A percentile compares a stretch with the other conserved stretches of the same genome.
Conservation (phyloP, 1,284 basidiomycete genomes). For the Neolentinus lepideus region DNA sequence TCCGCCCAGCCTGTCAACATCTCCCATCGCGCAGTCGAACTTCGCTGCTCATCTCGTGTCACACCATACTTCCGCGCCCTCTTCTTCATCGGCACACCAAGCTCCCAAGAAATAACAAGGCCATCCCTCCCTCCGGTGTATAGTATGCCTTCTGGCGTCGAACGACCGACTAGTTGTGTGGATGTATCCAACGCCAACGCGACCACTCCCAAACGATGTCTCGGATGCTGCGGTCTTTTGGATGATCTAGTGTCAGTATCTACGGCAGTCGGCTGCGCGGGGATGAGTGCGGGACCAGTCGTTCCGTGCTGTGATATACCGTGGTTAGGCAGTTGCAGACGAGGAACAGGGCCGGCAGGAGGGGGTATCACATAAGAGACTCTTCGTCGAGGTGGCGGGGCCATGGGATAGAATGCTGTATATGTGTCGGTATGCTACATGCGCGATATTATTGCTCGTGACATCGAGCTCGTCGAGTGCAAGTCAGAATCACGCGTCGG, state of each 20-base stretch:
- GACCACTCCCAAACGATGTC: constrained; percentile 83
- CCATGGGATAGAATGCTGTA: constrained; percentile 18
- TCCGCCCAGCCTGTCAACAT: constrained; percentile 77
- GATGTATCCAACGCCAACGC: constrained; percentile 83
- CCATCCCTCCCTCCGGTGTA: constrained; percentile 95
- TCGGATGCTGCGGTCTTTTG: constrained; percentile 45
- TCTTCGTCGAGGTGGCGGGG: constrained; percentile 38
- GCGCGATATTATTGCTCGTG: background rate
- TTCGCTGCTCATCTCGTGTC: constrained; percentile 21
- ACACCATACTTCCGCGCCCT: constrained; percentile 24
- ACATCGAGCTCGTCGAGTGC: background rate
- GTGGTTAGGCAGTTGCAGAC: constrained; percentile 65
- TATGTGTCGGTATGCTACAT: too few relatives aligned
- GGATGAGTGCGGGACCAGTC: constrained; percentile 59
- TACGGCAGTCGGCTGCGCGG: constrained; percentile 13
- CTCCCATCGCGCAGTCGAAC: constrained; percentile 53
- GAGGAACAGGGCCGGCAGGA: constrained; percentile 54
- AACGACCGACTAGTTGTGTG: constrained; percentile 60
- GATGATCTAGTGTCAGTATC: constrained; percentile 36
- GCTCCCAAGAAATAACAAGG: constrained; percentile 87
- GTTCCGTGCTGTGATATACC: constrained; percentile 54
- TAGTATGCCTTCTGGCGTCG: constrained; percentile 79
- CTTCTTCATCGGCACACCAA: constrained; percentile 59
- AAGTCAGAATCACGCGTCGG: background rate
- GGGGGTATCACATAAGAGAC: constrained; percentile 85